Conservation (phyloP, 2,329 filamentous ascomycete species). For the Phialemoniopsis sp. region DNA sequence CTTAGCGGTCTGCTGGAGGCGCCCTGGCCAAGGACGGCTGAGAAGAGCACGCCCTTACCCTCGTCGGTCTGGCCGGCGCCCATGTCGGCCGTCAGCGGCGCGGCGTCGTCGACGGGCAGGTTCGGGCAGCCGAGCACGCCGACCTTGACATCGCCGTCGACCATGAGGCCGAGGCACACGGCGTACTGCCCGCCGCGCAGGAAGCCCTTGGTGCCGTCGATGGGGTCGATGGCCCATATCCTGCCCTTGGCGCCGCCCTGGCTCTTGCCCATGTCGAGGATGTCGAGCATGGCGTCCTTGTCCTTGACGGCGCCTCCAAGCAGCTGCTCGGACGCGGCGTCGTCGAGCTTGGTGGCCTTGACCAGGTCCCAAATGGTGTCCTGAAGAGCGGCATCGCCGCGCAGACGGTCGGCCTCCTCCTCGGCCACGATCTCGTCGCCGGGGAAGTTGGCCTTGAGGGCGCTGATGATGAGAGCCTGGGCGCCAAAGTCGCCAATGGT, state of each 20-base stretch:
- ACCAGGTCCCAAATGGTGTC: slow-evolving; percentile 84
- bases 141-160: slow-evolving; percentile 89
- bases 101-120: slow-evolving; percentile 79
- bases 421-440: slow-evolving; percentile 89
- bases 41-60: slow-evolving; percentile 83
- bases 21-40: slow-evolving; percentile 74
- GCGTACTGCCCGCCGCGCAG: slow-evolving; percentile 95
- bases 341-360: slow-evolving; percentile 56
- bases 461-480: slow-evolving; percentile 91
- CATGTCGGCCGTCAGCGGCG: slow-evolving; percentile 65
- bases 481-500: slow-evolving; percentile 98
- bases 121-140: slow-evolving; percentile 96
- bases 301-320: slow-evolving; percentile 60
- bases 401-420: slow-evolving; percentile 82
- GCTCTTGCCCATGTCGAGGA: slow-evolving; percentile 66
- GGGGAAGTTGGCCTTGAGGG: slow-evolving; percentile 86
- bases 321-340: slow-evolving; percentile 51
- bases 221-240: slow-evolving; percentile 96
- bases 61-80: slow-evolving; percentile 68
- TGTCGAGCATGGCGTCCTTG: slow-evolving; percentile 52
- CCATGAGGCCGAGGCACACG: slow-evolving; percentile 86
- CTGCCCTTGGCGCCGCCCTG: slow-evolving; percentile 69
- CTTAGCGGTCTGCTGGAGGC: slow-evolving; percentile 74
- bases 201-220: slow-evolving; percentile 97
- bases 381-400: slow-evolving; percentile 64